Conservation (phyloP, 192 early-diverging fungal genomes). For the Podila minutissima region DNA sequence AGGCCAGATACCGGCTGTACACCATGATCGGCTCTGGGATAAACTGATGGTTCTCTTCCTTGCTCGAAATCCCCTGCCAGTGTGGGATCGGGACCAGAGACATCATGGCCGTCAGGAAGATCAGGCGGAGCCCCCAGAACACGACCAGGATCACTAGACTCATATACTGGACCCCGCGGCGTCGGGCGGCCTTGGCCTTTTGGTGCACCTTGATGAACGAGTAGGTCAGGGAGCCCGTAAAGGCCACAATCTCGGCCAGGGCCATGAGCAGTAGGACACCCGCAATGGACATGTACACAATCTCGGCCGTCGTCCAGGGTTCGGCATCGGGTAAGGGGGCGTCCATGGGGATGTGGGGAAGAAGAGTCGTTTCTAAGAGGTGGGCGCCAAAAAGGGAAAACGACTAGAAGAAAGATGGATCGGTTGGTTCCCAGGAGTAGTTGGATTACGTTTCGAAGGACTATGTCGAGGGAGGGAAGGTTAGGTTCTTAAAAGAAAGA, state of each 20-base stretch:
- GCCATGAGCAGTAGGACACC: conserved; percentile 17
- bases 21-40: conserved; percentile 3
- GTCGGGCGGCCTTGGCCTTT: conserved; percentile 19
- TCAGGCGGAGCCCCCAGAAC: conserved; percentile 3
- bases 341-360: background rate
- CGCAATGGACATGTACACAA: conserved; percentile 13
- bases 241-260: conserved; percentile 13
- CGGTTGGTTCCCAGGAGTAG: no score
- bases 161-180: conserved; percentile 16
- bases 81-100: conserved; percentile 16
- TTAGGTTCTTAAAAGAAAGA: no score
- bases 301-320: conserved; percentile 18
- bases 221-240: conserved; percentile 18
- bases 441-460: no score
- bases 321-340: background rate
- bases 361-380: no score
- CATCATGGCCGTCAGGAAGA: conserved; percentile 14
- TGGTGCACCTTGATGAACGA: conserved; percentile 24
- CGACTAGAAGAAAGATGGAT: background rate
- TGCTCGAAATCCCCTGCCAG: conserved; percentile 10
- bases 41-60: conserved; percentile 10
- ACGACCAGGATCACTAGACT: conserved; percentile 17
- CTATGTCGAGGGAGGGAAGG: no score
- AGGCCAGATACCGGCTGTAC: conserved; percentile 10
- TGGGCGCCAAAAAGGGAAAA: background rate